Evolutionary conservation across 495 filamentous ascomycete species (phyloP), one percentile per base, ranked within the genome.

Genomic region (Penicillium steckii): DNA sequence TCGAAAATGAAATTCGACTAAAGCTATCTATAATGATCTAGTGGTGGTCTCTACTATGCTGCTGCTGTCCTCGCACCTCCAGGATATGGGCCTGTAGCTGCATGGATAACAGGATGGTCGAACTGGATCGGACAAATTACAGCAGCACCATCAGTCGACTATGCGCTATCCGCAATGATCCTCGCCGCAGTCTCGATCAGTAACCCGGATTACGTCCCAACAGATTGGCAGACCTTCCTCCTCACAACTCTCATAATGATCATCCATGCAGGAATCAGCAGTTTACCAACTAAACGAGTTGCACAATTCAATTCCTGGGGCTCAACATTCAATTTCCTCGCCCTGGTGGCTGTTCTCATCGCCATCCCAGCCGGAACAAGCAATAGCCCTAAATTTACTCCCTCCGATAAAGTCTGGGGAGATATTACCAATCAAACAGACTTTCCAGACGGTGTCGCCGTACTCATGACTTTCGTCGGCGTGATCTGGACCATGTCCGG

Each of bases 31-130:
- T 17, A 2, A 18, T n/a, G 38, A 22, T 47, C 35, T 32, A 85
- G 85, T 61, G 88, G 88, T 32, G 88, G 88, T 42, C 76, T 91
- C 29, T 91, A 91, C 62, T 91, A 91, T 64, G 86, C 88, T 18
- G 75, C 87, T 22, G 87, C 88, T 3, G 88, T 90, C 0, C 80
- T 91, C n/a, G 88, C 88, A 21, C 87, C 86, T 30, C 83, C 84
- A 7, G 85, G 85, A 47, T 90, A 81, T 59, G 88, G 88, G 4
- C 88, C 88, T 15, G 77, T 88, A 24, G 88, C 87, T 4, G 86
- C 88, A 9, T 91, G 84, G 84, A 70, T 86, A 26, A 86, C 84
- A 2, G 84, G 84, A 7, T 90, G 88, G 88, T 86, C 83, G 41
- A 90, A 88, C 66, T 89, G 85, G 84, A 77, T 88, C 38, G 80